Percentiles rank a stretch among this genome's conserved stretches.
These are phyloP conservation scores for Vitis labrusca DNA, from an alignment of 164 flowering plant genomes.

Conservation along the genomic window DNA sequence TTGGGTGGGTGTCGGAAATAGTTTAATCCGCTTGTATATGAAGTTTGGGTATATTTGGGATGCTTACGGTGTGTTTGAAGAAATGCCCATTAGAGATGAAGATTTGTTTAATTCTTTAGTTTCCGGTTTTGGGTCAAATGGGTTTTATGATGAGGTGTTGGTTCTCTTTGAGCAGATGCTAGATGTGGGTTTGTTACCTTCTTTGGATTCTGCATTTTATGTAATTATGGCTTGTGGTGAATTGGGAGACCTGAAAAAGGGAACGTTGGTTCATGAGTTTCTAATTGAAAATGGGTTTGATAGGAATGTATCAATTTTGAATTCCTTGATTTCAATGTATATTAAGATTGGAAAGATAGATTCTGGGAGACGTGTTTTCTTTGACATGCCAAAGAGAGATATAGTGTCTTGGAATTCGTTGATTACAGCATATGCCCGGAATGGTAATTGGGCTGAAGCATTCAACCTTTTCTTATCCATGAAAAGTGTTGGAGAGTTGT, in stretches of 20 bases:
- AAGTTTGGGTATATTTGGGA: constrained; percentile 18
- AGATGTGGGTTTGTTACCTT: constrained; percentile 13
- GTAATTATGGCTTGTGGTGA: constrained; percentile 21
- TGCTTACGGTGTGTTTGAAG: constrained; percentile 28
- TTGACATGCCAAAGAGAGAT: constrained; percentile 32
- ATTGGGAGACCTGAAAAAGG: constrained; percentile 24
- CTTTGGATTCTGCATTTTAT: constrained; percentile 17
- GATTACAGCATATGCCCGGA: constrained; percentile 34
- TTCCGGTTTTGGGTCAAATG: constrained; percentile 19
- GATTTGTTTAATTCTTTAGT: constrained; percentile 22
- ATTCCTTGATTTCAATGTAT: constrained; percentile 30
- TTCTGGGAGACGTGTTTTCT: constrained; percentile 23
- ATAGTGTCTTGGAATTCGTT: constrained; percentile 42
- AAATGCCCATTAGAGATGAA: constrained; percentile 26
- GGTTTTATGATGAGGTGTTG: constrained; percentile 10
- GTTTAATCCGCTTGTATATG: constrained; percentile 19
- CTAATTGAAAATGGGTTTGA: constrained; percentile 21
- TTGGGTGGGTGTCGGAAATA: constrained; percentile 8
- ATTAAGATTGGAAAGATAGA: constrained; percentile 31
- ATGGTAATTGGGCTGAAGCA: constrained; percentile 27
- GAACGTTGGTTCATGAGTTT: constrained; percentile 20
- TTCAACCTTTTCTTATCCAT: constrained; percentile 26
- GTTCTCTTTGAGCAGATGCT: constrained; percentile 22
- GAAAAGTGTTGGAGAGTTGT: constrained; percentile 18
- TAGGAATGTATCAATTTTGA: constrained; percentile 10